Evolutionary conservation across 2,329 filamentous ascomycete species (phyloP), one percentile per base, ranked within the genome.

Genomic region (Alternaria tenuissima): DNA sequence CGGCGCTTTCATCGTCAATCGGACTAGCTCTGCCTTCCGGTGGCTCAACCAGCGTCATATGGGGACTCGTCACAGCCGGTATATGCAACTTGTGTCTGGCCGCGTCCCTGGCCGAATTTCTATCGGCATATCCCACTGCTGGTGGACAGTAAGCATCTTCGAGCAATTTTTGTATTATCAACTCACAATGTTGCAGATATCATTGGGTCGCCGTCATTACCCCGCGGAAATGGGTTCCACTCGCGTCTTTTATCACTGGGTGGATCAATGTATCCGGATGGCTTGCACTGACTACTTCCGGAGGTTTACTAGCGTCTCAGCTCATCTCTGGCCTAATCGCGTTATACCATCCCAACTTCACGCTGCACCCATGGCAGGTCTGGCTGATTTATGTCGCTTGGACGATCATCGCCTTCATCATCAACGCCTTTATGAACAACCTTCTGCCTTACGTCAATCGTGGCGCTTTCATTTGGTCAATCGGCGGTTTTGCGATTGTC

Each of bases 251-350:
- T 81, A 85, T 88, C 47, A 91, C 89, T 0, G 90, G 90, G 28
- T 92, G 89, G 89, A 91, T 89, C 75, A 90, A 89, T 68, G 85
- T 88, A 38, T 87, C 87, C n/a, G 89, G 89, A 16, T 92, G 89
- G 88, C 88, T 91, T 32, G 78, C 78, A 5, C 78, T 92, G 54
- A 88, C 87, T 5, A 89, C 90, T 7, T 90, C 89, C 0, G 89
- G 87, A 16, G 88, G 89, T 1, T 81, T 91, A 22, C 82, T 92
- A 5, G 89, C 87, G 12, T 89, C 87, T 66, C 85, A 89, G 63
- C 85, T 92, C 63, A 85, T 92, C 51, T 73, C 90, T 26, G 87
- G 89, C 56, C 83, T 90, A 43, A 88, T 91, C 53, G 81, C 85
- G 2, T 79, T 92, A 36, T 85, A 88, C 75, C 79, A 89, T 64